Conservation (phyloP, 352 stramenopile species). For the Pythium dissotocum region DNA sequence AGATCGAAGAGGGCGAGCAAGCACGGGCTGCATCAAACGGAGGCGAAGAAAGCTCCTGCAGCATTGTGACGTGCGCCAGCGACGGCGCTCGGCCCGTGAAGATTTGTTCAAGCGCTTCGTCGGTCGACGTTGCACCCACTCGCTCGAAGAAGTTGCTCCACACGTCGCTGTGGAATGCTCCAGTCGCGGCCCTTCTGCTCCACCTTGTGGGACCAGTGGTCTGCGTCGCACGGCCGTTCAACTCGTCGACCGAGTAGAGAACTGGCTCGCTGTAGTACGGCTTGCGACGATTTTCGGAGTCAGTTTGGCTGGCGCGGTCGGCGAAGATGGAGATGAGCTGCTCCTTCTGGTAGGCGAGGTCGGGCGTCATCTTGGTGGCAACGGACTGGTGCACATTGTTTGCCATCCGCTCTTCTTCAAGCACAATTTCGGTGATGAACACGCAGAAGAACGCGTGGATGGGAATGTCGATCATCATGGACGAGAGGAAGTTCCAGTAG, state of each 20-base stretch:
- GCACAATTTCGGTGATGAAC: conserved; percentile 77
- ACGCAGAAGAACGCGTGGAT: conserved; percentile 79
- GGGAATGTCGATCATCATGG: conserved; percentile 63
- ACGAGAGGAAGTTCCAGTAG: conserved; percentile 73
- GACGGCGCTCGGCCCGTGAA: conserved; percentile 86
- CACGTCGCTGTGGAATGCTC: conserved; percentile 87
- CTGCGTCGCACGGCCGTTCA: conserved; percentile 82
- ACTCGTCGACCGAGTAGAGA: conserved; percentile 80
- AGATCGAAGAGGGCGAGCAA: conserved; percentile 71
- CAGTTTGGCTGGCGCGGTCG: conserved; percentile 60
- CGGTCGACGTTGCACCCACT: conserved; percentile 68
- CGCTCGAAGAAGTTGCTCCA: conserved; percentile 89
- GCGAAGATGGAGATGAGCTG: conserved; percentile 77
- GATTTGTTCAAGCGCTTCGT: conserved; percentile 85
- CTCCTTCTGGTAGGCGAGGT: conserved; percentile 78
- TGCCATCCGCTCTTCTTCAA: conserved; percentile 87
- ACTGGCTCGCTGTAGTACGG: conserved; percentile 91
- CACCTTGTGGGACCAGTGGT: conserved; percentile 86
- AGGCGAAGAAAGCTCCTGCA: conserved; percentile 86
- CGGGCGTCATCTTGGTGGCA: conserved; percentile 74
- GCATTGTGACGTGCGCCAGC: conserved; percentile 85
- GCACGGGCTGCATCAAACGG: conserved; percentile 81
- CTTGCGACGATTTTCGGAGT: conserved; percentile 51
- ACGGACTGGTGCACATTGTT: conserved; percentile 74
- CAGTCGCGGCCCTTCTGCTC: conserved; percentile 82